Evolutionary conservation across 2,329 filamentous ascomycete species (phyloP).

Genomic region (Nemania bipapillata): DNA sequence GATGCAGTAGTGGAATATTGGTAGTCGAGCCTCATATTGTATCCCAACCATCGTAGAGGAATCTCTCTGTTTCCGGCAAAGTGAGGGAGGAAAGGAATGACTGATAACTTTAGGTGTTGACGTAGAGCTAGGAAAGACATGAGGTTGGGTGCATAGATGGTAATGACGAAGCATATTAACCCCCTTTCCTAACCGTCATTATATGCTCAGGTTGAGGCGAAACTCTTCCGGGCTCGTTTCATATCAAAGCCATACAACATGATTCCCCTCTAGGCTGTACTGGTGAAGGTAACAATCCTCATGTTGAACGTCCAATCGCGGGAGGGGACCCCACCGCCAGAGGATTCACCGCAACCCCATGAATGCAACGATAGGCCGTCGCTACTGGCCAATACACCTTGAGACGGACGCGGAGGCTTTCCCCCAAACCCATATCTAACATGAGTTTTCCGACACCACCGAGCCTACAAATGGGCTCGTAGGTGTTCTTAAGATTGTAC

Average conservation of each 20-base stretch:
- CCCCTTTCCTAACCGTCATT: constrained; percentile 10
- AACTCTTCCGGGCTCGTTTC: constrained; percentile 27
- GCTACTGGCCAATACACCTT: not conserved
- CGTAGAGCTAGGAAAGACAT: not conserved
- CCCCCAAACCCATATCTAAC: not conserved
- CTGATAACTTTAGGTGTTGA: not conserved
- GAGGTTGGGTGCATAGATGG: not conserved
- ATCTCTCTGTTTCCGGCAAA: not conserved
- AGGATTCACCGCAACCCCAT: constrained; percentile 30
- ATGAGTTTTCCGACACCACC: not conserved
- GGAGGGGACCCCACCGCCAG: not conserved
- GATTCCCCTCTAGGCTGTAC: not conserved
- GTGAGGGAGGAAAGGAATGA: not conserved
- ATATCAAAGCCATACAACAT: constrained; percentile 5
- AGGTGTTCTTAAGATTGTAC: not conserved
- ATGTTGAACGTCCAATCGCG: constrained; percentile 10
- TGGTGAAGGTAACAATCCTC: constrained; percentile 7
- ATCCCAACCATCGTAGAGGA: constrained; percentile 7
- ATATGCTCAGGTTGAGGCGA: constrained; percentile 12
- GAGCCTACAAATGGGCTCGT: not conserved
- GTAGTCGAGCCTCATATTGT: constrained; percentile 2
- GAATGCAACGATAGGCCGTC: constrained; percentile 2
- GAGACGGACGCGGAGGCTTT: not conserved
- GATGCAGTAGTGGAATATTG: not conserved
- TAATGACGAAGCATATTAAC: not conserved